Base-by-base conservation (phyloP, 2,329 filamentous ascomycete species). In the Cladosporium cucumerinum region DNA sequence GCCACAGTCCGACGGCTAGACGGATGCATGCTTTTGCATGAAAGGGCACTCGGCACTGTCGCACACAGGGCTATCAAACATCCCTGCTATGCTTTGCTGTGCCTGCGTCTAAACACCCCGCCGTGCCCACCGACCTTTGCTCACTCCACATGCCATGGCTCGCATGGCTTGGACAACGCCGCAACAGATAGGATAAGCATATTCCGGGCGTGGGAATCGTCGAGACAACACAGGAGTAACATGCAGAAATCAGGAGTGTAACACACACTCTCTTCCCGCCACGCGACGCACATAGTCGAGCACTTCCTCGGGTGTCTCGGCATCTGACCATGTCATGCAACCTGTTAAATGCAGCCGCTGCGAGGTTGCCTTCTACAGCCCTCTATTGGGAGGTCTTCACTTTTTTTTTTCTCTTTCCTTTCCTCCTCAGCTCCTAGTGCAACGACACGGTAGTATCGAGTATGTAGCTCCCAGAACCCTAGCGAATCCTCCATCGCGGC, bases 71-170 rank as follows among this genome's bases (percentile, higher is more conserved):
- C 26, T 36, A 18, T 46, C 57, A 32, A 23, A 23, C 26, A 58
- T 60, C 57, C 58, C 58, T 61, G 58, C 46, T 39, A 25, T 26
- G 30, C 58, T 46, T 61, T 61, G 58, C 58, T 46, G 58, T 61
- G 58, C 46, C 58, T 61, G 46, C 58, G 36, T 61, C 58, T 51
- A 30, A 52, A 46, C 57, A 60, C 57, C 57, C 49, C 25, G 8
- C 26, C 18, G 14, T 39, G 34, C 16, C 32, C 11, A 39, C 16
- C 34, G 21, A 61, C 21, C 58, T 46, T 52, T 34, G 58, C 43
- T 34, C 46, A 61, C n/a, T 36, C 43, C 58, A 51, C 58, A 61
- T 61, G 28, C 58, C 58, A 32, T 49, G 28, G 43, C 46, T 30
- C 21, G 57, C 25, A 25, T 26, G 39, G 39, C 57, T 18, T 28